Conservation (phyloP, 805 yeast species). For the Candida manassasensis region DNA sequence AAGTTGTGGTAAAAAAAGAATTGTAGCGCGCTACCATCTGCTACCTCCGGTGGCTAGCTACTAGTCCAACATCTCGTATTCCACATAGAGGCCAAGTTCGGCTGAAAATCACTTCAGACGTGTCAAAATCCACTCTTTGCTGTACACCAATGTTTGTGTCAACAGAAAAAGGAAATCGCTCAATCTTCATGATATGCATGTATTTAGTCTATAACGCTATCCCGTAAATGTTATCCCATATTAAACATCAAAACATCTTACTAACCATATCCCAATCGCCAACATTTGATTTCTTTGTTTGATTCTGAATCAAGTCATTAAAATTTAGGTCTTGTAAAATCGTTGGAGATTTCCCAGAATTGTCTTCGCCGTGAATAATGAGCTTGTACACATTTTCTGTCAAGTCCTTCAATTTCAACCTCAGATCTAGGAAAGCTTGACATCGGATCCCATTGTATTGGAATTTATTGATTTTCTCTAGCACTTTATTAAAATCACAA, state of each 20-base stretch:
- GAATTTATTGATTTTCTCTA: slow-evolving; percentile 8
- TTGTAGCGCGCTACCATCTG: too few species aligned
- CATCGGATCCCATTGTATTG: slow-evolving; percentile 1
- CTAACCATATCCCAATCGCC: slow-evolving; percentile 36
- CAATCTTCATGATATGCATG: too few species aligned
- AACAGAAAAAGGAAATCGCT: too few species aligned
- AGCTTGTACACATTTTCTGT: slow-evolving; percentile 30
- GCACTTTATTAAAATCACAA: slow-evolving; percentile 12
- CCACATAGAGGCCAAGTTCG: too few species aligned
- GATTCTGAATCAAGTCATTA: slow-evolving; percentile 19
- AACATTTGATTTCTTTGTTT: slow-evolving; percentile 14
- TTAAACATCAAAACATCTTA: slow-evolving; percentile 17
- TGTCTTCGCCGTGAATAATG: slow-evolving; percentile 14
- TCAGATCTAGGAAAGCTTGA: slow-evolving; percentile 1
- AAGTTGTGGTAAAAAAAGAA: too few species aligned
- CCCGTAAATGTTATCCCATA: too few species aligned
- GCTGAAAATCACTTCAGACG: too few species aligned
- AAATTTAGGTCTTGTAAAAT: slow-evolving; percentile 18
- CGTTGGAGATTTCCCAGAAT: slow-evolving; percentile 7
- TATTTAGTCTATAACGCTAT: too few species aligned
- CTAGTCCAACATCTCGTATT: too few species aligned
- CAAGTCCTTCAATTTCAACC: slow-evolving; percentile 19
- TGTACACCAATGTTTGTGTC: too few species aligned
- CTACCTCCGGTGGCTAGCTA: too few species aligned
- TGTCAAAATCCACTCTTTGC: too few species aligned